Conservation (phyloP, 164 flowering plant species). For the Taxillus chinensis region DNA sequence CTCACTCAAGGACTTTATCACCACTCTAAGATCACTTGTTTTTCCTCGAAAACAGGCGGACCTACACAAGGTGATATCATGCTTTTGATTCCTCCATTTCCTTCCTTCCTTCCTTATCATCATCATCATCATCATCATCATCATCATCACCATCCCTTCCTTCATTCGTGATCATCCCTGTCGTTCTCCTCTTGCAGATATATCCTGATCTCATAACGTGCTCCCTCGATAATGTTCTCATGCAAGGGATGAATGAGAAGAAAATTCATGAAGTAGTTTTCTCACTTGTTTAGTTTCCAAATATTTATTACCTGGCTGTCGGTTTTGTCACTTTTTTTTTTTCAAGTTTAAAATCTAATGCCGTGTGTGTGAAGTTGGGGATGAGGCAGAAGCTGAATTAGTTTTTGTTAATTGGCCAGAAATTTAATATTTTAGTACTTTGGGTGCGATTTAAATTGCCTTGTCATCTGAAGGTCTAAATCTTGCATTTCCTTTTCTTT, state of each 20-base stretch:
- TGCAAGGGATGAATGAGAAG: slow-evolving; percentile 84
- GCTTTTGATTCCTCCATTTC: not conserved
- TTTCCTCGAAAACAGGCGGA: slow-evolving; percentile 51
- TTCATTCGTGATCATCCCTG: no score
- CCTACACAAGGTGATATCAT: slow-evolving; percentile 34
- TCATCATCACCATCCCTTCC: no score
- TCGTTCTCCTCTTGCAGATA: slow-evolving; percentile 27
- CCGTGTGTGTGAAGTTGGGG: no score
- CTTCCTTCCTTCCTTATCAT: not conserved
- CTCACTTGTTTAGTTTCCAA: slow-evolving; percentile 1
- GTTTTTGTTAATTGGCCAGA: no score
- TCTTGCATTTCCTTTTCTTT: no score
- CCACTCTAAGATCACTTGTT: slow-evolving; percentile 40
- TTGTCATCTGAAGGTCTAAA: no score
- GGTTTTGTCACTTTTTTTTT: no score
- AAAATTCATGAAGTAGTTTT: slow-evolving; percentile 76
- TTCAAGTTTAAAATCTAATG: no score
- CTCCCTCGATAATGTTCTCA: slow-evolving; percentile 51
- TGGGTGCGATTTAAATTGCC: no score
- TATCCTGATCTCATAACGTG: slow-evolving; percentile 35
- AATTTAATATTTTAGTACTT: no score
- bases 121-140: no score
- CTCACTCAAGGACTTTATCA: slow-evolving; percentile 65
- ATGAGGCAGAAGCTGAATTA: no score
- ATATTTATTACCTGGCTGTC: not conserved